Conservation (phyloP, 2,329 filamentous ascomycete species). For the Camptophora hylomeconis region DNA sequence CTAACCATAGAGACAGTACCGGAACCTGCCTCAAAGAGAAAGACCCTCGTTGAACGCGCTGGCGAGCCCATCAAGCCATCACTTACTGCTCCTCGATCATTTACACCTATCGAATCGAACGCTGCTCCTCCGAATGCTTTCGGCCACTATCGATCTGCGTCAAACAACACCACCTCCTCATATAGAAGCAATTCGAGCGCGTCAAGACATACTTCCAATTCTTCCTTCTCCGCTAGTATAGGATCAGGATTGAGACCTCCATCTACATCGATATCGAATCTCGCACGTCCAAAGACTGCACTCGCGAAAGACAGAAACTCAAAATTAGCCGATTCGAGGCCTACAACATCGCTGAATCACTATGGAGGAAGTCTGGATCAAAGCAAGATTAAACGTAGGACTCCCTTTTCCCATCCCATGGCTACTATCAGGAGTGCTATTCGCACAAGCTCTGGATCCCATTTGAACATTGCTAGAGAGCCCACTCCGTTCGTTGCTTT, state of each 20-base stretch:
- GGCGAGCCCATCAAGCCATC: conserved; percentile 36
- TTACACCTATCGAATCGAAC: conserved; percentile 30
- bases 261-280: conserved; percentile 22
- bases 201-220: conserved; percentile 32
- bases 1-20: too few relatives aligned
- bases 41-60: conserved; percentile 43
- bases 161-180: conserved; percentile 25
- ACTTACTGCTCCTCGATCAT: conserved; percentile 28
- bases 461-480: too few relatives aligned
- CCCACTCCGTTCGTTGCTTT: too few relatives aligned
- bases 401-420: conserved; percentile 23
- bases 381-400: conserved; percentile 42
- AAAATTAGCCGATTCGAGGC: conserved; percentile 27
- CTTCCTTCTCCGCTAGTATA: conserved; percentile 44
- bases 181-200: conserved; percentile 30
- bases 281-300: conserved; percentile 38
- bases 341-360: conserved; percentile 30
- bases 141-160: conserved; percentile 25
- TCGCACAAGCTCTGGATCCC: too few relatives aligned
- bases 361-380: conserved; percentile 24
- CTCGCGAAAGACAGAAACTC: conserved; percentile 38
- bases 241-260: conserved; percentile 40
- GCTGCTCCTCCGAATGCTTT: conserved; percentile 26
- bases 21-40: conserved; percentile 48
- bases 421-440: too few relatives aligned